Evolutionary conservation across 2,329 filamentous ascomycete species (phyloP), one percentile per base, ranked within the genome.

Genomic region (Elsinoe arachidis): DNA sequence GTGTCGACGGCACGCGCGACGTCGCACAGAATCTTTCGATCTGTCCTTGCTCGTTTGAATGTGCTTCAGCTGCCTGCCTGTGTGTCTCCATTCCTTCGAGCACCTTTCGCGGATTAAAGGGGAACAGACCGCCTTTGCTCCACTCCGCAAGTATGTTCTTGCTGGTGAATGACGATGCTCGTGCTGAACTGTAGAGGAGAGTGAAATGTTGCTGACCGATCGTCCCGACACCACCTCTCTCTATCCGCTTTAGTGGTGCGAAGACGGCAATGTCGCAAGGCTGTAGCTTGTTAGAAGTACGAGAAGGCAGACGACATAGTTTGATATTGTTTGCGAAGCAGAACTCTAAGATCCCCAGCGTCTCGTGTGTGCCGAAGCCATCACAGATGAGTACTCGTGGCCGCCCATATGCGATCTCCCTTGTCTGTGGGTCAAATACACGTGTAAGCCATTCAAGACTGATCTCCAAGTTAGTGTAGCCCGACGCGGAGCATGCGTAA

Each of bases 391-490:
- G 62, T 2, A 72, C 56, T 1, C 68, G 66, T 60, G 63, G 69
- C 57, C 64, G 68, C 7, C 62, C 34, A 21, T 69, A 62, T 57
- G 67, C 69, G 55, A 56, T 58, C 51, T 56, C 61, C 62, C 63
- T 67, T 5, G 68, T 73, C 60, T 69, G 37, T 10, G 66, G 68
- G 60, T 73, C 60, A 62, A 72, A 72, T 3, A 73, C 61, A 51
- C 57, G 61, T 56, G 61, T 67, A 14, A 72, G 59, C 69, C 63
- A 73, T 57, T 72, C 58, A 7, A 71, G 63, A 61, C 65, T 72
- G 30, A 72, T 70, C 21, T 67, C 63, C 7, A 64, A 69, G 58
- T 72, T 58, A 37, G 60, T 63, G 57, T 68, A 67, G 35, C 64
- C 37, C 5, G 37, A 39, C 6, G 14, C 14, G 14, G 37, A 39